These are phyloP conservation scores for Tulasnella sp. DNA, from an alignment of 768 basidiomycete species.

Conservation along the genomic window DNA sequence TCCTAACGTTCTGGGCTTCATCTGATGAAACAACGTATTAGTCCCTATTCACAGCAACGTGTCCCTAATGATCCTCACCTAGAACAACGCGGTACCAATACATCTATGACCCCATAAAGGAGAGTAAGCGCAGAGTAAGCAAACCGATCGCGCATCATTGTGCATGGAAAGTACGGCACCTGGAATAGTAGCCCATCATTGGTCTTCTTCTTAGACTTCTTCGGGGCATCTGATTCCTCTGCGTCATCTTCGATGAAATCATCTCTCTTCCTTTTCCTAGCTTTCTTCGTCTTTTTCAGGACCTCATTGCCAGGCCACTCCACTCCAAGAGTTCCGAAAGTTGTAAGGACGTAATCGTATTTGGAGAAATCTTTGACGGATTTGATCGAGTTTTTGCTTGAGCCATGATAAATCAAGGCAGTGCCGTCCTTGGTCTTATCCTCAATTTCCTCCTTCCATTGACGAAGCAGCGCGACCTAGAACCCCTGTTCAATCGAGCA, in stretches of 20 bases:
- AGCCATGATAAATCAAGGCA: slow-evolving; percentile 26
- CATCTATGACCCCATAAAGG: slow-evolving; percentile 19
- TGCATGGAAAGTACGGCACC: slow-evolving; percentile 11
- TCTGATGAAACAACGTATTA: too few relatives aligned
- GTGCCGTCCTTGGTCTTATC: slow-evolving; percentile 20
- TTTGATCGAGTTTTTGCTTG: slow-evolving; percentile 26
- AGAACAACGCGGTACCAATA: slow-evolving; percentile 7
- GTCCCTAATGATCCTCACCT: neutral
- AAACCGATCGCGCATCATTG: too few relatives aligned
- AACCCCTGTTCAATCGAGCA: neutral
- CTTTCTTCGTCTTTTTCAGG: slow-evolving; percentile 20
- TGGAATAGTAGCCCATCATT: slow-evolving; percentile 25
- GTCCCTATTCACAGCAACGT: too few relatives aligned
- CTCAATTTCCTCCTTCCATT: slow-evolving; percentile 23
- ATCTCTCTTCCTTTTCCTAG: slow-evolving; percentile 21
- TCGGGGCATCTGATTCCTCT: slow-evolving; percentile 18
- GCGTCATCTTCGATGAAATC: slow-evolving; percentile 18
- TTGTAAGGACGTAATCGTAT: slow-evolving; percentile 54
- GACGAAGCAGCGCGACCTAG: slow-evolving; percentile 25
- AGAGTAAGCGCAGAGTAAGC: slow-evolving; percentile 14
- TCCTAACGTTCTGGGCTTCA: slow-evolving; percentile 25
- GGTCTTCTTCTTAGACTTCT: slow-evolving; percentile 16
- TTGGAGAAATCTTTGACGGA: slow-evolving; percentile 30
- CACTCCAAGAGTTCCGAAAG: slow-evolving; percentile 26
- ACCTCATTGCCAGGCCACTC: slow-evolving; percentile 21